Base-by-base conservation (phyloP, 1,139 yeast genomes). In the Citeromyces hawaiiensis region DNA sequence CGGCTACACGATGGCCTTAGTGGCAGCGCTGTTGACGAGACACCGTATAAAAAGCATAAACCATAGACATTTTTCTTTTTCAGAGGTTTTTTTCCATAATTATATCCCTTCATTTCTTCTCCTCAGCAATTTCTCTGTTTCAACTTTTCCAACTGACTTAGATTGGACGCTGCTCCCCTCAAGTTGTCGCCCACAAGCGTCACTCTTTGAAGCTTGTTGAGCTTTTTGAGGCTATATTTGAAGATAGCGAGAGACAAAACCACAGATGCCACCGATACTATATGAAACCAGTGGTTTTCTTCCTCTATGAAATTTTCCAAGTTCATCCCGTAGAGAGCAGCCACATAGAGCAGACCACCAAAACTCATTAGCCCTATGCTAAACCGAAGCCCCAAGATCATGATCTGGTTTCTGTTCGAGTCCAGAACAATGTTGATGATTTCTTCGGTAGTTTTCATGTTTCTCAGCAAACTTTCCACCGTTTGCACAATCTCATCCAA, bases 241-340 rank as follows among this genome's bases (percentile, higher is more conserved):
- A 75, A 70, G 33, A 73, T 56, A 5, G 61, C 37, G 4, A 60
- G 34, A 2, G 73, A 71, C 47, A 64, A 66, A 2, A 67, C 40
- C n/a, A 64, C 41, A 5, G 76, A 67, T 7, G 64, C 49, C 0
- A 56, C 51, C 6, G 67, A 60, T 15, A 76, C 67, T 0, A 67
- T 51, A 1, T 64, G 66, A 53, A 76, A 78, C 38, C 83, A 83
- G 41, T 56, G 51, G 39, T 65, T 58, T 3, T 76, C 67, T 29
- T 80, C 86, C 53, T 83, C 94, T 10, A 83, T 75, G 53, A 78
- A 81, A 53, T 81, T 83, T 44, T 78, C 79, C 51, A 82, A 61
- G 51, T 83, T 83, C 93, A 82, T 82, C 36, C 94, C 94, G 50
- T 81, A 83, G 40, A 78, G 67, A 1, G 93, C 83, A 2, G 87